Conservation (phyloP, 1,284 basidiomycete species). For the Ceratobasidium theobromae region DNA sequence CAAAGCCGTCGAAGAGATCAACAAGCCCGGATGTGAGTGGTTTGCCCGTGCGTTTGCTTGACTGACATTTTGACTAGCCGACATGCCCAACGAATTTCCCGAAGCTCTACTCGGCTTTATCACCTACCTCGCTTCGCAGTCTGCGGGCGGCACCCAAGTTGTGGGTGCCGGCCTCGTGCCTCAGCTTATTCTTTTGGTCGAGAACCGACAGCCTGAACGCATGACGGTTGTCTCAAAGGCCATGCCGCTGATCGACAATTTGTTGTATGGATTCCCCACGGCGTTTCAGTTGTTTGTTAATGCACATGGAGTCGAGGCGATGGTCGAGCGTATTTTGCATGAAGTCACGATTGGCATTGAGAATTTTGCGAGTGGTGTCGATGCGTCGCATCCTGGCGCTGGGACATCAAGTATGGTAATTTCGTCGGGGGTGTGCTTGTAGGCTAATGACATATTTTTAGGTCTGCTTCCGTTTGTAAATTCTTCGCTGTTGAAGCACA, state of each 20-base stretch:
- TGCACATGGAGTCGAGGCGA: conserved; percentile 79
- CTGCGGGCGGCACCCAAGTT: conserved; percentile 87
- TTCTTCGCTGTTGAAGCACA: conserved; percentile 73
- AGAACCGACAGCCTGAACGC: conserved; percentile 59
- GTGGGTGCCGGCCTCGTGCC: conserved; percentile 96
- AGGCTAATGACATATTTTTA: conserved; percentile 21
- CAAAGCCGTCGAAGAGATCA: conserved; percentile 72
- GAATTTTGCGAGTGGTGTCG: conserved; percentile 51
- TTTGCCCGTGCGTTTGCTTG: neutral
- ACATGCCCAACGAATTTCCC: conserved; percentile 75
- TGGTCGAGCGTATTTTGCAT: conserved; percentile 82
- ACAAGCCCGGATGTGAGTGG: conserved; percentile 56
- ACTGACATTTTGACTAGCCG: conserved; percentile 36
- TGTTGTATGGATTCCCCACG: conserved; percentile 86
- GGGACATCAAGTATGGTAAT: conserved; percentile 51
- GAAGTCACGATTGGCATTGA: conserved; percentile 71
- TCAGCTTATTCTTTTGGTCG: conserved; percentile 83
- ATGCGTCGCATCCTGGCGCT: conserved; percentile 52
- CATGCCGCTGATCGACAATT: conserved; percentile 89
- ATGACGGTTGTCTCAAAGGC: conserved; percentile 78
- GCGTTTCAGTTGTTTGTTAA: conserved; percentile 88
- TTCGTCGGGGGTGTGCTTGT: neutral
- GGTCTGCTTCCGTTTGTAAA: conserved; percentile 43
- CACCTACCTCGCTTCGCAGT: conserved; percentile 82
- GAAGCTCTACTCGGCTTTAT: conserved; percentile 87